A percentile compares a stretch with the other conserved stretches of the same genome.
These are phyloP conservation scores for Neofusicoccum umdonicola DNA, from an alignment of 2,329 filamentous ascomycete genomes.

Conservation along the genomic window DNA sequence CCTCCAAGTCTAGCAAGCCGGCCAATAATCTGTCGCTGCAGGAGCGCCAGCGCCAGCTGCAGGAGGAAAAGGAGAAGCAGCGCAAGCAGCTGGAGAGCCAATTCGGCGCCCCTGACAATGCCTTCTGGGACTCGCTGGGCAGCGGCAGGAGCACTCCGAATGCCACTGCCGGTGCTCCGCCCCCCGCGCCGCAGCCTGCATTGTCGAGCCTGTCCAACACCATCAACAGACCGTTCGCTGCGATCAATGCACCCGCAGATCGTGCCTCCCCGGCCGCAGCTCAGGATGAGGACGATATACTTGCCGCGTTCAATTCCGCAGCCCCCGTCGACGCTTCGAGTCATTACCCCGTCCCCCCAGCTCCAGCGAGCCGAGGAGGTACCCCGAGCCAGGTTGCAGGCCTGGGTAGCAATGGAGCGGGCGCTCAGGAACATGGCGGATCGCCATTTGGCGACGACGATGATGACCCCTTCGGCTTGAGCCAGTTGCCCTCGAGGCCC, in stretches of 20 bases:
- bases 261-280: conserved; percentile 19
- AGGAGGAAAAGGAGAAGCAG: conserved; percentile 75
- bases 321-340: conserved; percentile 60
- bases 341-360: conserved; percentile 52
- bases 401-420: conserved; percentile 18
- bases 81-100: conserved; percentile 70
- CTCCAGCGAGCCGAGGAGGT: conserved; percentile 28
- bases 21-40: conserved; percentile 68
- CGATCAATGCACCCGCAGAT: conserved; percentile 30
- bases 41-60: conserved; percentile 66
- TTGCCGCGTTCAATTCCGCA: conserved; percentile 60
- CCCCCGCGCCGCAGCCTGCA: conserved; percentile 25
- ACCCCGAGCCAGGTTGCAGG: not conserved
- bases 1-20: conserved; percentile 58
- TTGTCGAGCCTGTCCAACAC: conserved; percentile 42
- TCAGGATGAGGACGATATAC: conserved; percentile 56
- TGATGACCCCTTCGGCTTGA: conserved; percentile 85
- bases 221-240: conserved; percentile 40
- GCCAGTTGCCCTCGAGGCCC: conserved; percentile 54
- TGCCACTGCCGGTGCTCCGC: conserved; percentile 37
- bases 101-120: conserved; percentile 65
- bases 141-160: conserved; percentile 48
- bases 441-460: conserved; percentile 55
- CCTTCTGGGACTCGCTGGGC: conserved; percentile 74
- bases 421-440: conserved; percentile 21